Conservation (phyloP, 2,329 filamentous ascomycete species). For the Penicillium hesseltinei region DNA sequence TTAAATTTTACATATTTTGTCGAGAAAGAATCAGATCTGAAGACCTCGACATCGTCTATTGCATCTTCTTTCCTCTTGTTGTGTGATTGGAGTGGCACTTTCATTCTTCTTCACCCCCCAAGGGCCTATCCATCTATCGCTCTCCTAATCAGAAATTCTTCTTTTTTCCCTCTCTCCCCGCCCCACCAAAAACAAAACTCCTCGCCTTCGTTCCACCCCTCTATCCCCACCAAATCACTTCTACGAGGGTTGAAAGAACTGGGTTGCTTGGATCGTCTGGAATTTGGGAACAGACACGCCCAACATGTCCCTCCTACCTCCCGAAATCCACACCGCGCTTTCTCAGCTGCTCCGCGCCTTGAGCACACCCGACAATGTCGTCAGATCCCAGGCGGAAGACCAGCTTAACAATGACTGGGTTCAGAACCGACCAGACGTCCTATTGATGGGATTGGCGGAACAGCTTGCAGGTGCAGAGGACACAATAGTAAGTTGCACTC, state of each 20-base stretch:
- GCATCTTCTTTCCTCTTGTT: conserved; percentile 4
- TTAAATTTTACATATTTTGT: background rate
- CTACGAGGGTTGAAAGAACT: conserved; percentile 18
- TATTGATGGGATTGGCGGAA: conserved; percentile 92
- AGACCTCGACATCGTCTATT: background rate
- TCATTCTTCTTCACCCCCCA: background rate
- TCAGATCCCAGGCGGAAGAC: conserved; percentile 83
- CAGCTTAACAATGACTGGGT: conserved; percentile 91
- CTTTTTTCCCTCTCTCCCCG: conserved; percentile 29
- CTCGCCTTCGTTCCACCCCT: conserved; percentile 20
- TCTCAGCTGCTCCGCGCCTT: conserved; percentile 82
- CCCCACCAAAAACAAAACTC: conserved; percentile 34
- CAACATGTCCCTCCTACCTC: conserved; percentile 79
- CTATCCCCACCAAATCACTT: conserved; percentile 17
- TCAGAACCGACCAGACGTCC: conserved; percentile 71
- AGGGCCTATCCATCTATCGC: conserved; percentile 21
- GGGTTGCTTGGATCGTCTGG: conserved; percentile 26
- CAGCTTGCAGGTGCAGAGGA: conserved; percentile 80
- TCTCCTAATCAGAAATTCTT: conserved; percentile 27
- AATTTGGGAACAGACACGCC: conserved; percentile 30
- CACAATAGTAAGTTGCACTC: conserved; percentile 59
- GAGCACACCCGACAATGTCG: conserved; percentile 82
- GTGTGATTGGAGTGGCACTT: background rate
- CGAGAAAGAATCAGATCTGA: background rate
- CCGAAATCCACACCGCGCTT: conserved; percentile 81